Conservation (phyloP, 2,329 filamentous ascomycete genomes). For the Botrytis sinoallii region DNA sequence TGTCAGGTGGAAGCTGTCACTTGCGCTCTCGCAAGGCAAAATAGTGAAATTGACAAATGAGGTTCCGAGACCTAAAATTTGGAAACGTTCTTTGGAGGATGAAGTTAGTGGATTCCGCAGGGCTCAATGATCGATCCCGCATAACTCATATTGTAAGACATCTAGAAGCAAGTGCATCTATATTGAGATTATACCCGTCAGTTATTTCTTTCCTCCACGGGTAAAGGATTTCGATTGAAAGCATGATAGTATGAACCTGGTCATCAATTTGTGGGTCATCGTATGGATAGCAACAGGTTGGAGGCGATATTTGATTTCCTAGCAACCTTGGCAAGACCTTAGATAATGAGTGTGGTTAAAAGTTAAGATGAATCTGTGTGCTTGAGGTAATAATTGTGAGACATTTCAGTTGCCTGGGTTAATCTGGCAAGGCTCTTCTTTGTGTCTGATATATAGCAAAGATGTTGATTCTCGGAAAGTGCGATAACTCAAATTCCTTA, state of each 20-base stretch:
- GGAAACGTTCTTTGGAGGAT: neutral
- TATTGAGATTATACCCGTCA: neutral
- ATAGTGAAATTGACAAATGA: neutral
- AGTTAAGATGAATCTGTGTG: too few species aligned
- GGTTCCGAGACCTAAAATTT: neutral
- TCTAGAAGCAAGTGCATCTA: neutral
- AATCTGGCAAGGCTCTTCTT: neutral
- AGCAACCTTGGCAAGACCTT: neutral
- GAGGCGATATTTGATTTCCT: neutral
- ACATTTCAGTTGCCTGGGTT: too few species aligned
- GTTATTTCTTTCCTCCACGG: neutral
- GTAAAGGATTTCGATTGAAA: neutral
- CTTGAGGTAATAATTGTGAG: neutral
- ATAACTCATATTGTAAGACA: too few species aligned
- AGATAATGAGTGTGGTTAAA: neutral
- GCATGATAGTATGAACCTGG: neutral
- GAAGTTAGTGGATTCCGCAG: neutral
- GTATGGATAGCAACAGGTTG: neutral
- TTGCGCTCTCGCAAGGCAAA: neutral
- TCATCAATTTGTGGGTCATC: neutral
- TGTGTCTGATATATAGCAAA: neutral
- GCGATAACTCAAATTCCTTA: neutral
- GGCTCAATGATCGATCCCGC: neutral
- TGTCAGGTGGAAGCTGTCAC: neutral
- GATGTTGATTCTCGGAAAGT: neutral